These are phyloP conservation scores for Phaeophleospora eucalypticola DNA, from an alignment of 2,329 filamentous ascomycete species.

Conservation along the genomic window DNA sequence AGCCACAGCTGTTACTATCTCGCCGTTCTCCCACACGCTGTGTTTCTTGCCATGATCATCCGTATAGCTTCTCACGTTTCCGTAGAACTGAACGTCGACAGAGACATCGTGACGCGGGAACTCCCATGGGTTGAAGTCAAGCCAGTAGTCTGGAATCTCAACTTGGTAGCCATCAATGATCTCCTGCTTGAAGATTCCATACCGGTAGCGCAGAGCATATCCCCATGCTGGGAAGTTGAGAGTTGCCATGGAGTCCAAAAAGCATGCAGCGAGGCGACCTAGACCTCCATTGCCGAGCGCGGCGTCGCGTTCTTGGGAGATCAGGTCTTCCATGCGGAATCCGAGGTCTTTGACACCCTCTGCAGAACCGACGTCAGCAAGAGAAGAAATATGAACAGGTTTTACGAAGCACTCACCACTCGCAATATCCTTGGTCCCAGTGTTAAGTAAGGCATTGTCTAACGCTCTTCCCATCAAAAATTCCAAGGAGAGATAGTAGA, in stretches of 20 bases:
- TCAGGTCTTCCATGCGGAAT: conserved; percentile 94
- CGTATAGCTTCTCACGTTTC: conserved; percentile 68
- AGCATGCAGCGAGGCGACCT: conserved; percentile 90
- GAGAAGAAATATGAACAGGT: no score
- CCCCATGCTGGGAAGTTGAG: conserved; percentile 97
- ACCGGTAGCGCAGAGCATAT: conserved; percentile 90
- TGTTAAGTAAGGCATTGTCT: conserved; percentile 98
- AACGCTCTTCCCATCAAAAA: conserved; percentile 95
- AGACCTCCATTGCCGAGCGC: conserved; percentile 94
- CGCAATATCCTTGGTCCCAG: conserved; percentile 80
- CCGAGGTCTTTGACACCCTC: conserved; percentile 84
- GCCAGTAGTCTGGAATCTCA: conserved; percentile 97
- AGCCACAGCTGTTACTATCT: conserved; percentile 85
- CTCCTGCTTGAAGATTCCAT: conserved; percentile 97
- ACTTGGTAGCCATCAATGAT: conserved; percentile 98
- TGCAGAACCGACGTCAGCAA: conserved; percentile 38
- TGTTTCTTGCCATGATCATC: conserved; percentile 69
- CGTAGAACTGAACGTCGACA: conserved; percentile 96
- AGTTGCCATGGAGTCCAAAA: conserved; percentile 91
- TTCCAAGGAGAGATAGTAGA: conserved; percentile 96
- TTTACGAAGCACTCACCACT: conserved; percentile 56
- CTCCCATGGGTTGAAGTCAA: conserved; percentile 99
- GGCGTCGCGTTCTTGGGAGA: conserved; percentile 91
- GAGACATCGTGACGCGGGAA: conserved; percentile 93
- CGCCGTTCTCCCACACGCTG: conserved; percentile 83